A percentile compares a stretch with the other conserved stretches of the same genome.
Conservation (phyloP, 352 stramenopile genomes). For the Globisporangium perplexum region DNA sequence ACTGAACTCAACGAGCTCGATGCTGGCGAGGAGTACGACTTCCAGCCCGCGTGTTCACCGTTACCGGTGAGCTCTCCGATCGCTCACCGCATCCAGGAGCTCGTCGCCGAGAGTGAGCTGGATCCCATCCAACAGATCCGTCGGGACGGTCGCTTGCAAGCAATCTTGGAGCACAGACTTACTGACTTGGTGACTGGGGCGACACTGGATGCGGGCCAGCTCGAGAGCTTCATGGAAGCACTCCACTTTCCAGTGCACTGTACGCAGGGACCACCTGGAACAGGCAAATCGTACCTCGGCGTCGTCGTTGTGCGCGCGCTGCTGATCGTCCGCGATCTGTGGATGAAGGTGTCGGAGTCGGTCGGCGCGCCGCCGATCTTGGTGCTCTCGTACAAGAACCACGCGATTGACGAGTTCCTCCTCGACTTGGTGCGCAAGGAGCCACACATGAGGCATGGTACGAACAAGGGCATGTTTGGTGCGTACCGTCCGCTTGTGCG, state of each 20-base stretch:
- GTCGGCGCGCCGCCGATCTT: conserved; percentile 73
- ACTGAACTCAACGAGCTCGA: conserved; percentile 3
- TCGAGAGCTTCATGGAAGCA: conserved; percentile 70
- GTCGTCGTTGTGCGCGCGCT: conserved; percentile 80
- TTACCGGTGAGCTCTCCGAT: background rate
- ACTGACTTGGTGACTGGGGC: conserved; percentile 33
- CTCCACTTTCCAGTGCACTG: conserved; percentile 79
- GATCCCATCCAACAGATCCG: conserved; percentile 81
- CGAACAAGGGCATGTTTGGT: conserved; percentile 14
- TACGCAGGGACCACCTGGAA: conserved; percentile 84
- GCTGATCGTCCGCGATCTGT: conserved; percentile 62
- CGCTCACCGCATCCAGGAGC: conserved; percentile 4
- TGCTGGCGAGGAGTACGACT: conserved; percentile 2
- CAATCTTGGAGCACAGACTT: conserved; percentile 30
- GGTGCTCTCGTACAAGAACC: conserved; percentile 87
- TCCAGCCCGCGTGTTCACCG: background rate
- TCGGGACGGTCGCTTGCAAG: conserved; percentile 34
- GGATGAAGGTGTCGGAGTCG: conserved; percentile 57
- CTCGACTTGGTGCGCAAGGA: conserved; percentile 65
- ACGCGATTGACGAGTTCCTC: conserved; percentile 85
- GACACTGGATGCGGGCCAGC: conserved; percentile 62
- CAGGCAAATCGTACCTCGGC: conserved; percentile 88
- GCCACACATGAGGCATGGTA: conserved; percentile 20
- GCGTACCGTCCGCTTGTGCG: conserved; percentile 47
- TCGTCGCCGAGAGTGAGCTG: conserved; percentile 54